These are phyloP conservation scores for Populus nigra DNA, from an alignment of 345 rosid species.

Conservation along the genomic window DNA sequence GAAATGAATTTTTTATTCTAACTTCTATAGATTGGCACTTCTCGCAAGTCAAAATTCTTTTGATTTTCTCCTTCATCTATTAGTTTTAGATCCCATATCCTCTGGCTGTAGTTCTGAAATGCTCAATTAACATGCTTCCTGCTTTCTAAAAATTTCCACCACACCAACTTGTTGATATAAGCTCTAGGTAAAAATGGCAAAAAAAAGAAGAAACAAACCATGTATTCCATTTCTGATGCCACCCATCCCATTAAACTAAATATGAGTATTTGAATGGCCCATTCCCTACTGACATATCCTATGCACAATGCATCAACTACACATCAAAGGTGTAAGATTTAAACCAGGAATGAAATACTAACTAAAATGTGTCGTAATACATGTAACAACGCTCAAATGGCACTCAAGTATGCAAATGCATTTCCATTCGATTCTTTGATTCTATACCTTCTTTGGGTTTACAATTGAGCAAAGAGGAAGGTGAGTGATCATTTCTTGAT, in stretches of 20 bases:
- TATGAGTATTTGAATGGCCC: not conserved
- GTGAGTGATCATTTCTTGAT: slow-evolving; percentile 97
- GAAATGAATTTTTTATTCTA: not conserved
- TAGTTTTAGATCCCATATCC: not conserved
- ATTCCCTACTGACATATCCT: not conserved
- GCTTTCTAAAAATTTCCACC: not conserved
- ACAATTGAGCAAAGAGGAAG: slow-evolving; percentile 90
- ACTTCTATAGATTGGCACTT: not conserved
- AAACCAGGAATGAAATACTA: not conserved
- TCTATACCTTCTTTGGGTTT: slow-evolving; percentile 75
- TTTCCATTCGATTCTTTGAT: not conserved
- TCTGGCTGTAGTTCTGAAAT: not conserved
- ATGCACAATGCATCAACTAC: not conserved
- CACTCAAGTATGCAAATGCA: not conserved
- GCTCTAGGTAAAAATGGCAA: not conserved
- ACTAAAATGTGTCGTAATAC: not conserved
- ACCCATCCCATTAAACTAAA: not conserved
- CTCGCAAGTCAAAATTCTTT: not conserved
- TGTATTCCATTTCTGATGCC: not conserved
- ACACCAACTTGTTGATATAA: not conserved
- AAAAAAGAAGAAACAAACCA: too few species aligned
- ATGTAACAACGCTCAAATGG: not conserved
- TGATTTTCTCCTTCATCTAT: not conserved
- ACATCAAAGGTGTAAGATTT: not conserved
- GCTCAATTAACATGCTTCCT: not conserved